Base-by-base conservation (phyloP, 1,284 basidiomycete species). In the Flammula alnicola region DNA sequence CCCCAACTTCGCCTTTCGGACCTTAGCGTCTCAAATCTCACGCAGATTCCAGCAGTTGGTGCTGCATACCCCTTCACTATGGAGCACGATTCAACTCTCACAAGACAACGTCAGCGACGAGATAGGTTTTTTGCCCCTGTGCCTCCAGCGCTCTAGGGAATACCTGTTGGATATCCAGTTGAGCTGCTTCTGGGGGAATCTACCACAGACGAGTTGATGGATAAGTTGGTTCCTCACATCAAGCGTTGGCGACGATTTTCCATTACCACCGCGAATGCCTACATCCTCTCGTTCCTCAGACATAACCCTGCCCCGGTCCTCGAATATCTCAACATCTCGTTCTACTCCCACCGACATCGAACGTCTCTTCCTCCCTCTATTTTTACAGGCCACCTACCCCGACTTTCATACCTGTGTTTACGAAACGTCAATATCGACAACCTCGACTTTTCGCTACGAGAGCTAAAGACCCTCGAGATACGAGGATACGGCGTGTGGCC, bases 51-150 rank as follows among this genome's bases (percentile, higher is more conserved):
- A 58, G 3, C 27, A 57, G 17, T 37, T 63, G 12, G 43, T 58
- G 8, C 45, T 65, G 3, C 52, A 57, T 12, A 66, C 64, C 1
- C 63, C 63, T n/a, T 62, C 65, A 5, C 36, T 67, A 11, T 68
- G 66, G 65, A 63, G 64, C 36, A 43, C 59, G 12, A 55, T 64
- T 22, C 44, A 57, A 20, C 37, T 64, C 4, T 60, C 62, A 12
- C 60, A 52, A 27, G 42, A 51, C n/a, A 60, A 63, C 31, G 22
- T 61, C 10, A 39, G 43, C 17, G 6, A 50, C 11, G 38, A 55
- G 23, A 39, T 68, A 7, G 50, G 55, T 8, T n/a, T 32, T 8
- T 51, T 67, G 16, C 56, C 63, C 1, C 26, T 38, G 1, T 56
- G 52, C 39, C 54, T 68, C 1, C 44, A 53, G 14, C 56, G 60